Evolutionary conservation across 176 grass and related monocot species (phyloP).

Genomic region (Echinochloa phyllopogon): DNA sequence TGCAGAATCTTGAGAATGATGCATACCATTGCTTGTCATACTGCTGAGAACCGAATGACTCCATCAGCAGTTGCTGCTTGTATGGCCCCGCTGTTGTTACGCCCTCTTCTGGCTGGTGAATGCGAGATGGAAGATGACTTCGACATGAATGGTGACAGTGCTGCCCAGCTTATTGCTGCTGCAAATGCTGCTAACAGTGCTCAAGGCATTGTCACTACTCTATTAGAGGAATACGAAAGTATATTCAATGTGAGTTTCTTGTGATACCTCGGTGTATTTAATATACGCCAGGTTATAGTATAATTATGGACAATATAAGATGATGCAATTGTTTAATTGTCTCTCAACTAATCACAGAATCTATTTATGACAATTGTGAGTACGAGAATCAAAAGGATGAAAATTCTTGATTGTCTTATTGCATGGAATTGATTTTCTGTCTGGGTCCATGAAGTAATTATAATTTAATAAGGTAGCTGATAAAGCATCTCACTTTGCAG

Average conservation of each 20-base stretch:
- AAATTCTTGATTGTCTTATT: not conserved
- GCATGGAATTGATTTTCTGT: not conserved
- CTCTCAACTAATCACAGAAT: not conserved
- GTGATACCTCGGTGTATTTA: constrained; percentile 31
- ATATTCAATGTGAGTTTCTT: constrained; percentile 87
- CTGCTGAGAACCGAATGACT: constrained; percentile 91
- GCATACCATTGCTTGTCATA: constrained; percentile 82
- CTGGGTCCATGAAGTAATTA: not conserved
- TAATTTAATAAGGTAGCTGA: not conserved
- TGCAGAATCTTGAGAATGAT: constrained; percentile 97
- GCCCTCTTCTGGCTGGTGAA: constrained; percentile 97
- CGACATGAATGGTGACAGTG: constrained; percentile 72
- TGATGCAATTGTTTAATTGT: not conserved
- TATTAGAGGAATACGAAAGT: constrained; percentile 87
- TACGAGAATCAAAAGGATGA: not conserved
- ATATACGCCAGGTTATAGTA: constrained; percentile 3
- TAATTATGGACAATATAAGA: constrained; percentile 27
- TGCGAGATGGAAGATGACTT: constrained; percentile 98
- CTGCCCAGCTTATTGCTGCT: constrained; percentile 98
- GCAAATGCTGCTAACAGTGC: constrained; percentile 98
- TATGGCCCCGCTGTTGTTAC: constrained; percentile 96
- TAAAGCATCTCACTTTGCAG: not conserved
- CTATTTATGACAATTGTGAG: constrained; percentile 6
- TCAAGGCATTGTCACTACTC: constrained; percentile 85
- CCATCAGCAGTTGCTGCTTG: constrained; percentile 95